These are phyloP conservation scores for Apophysomyces ossiformis DNA, from an alignment of 371 early-diverging fungal species.

Conservation along the genomic window DNA sequence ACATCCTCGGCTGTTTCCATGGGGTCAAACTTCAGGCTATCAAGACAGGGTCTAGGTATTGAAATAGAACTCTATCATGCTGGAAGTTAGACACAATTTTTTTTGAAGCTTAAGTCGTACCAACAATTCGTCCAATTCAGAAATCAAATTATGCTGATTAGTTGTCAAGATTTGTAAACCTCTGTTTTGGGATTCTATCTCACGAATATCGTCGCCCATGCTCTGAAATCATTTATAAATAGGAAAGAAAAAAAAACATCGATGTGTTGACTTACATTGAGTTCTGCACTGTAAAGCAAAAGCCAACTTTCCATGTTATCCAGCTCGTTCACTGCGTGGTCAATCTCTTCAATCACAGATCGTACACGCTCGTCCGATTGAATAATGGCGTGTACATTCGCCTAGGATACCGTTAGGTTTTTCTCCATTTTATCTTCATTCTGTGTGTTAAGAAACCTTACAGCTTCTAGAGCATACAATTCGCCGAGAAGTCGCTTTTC, in stretches of 20 bases:
- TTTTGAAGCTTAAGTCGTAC: conserved; percentile 37
- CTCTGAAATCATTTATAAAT: conserved; percentile 45
- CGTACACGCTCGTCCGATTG: conserved; percentile 89
- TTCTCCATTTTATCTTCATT: conserved; percentile 16
- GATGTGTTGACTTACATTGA: conserved; percentile 66
- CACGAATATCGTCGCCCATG: conserved; percentile 95
- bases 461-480: conserved; percentile 76
- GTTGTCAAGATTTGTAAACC: conserved; percentile 85
- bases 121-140: conserved; percentile 81
- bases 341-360: conserved; percentile 79
- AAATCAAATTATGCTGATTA: conserved; percentile 84
- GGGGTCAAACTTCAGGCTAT: conserved; percentile 79
- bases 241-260: neutral
- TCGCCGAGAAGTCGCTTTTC: conserved; percentile 68
- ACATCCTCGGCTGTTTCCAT: conserved; percentile 82
- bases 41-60: conserved; percentile 44
- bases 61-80: conserved; percentile 37
- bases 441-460: conserved; percentile 24
- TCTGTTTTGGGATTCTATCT: conserved; percentile 92
- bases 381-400: conserved; percentile 92
- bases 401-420: conserved; percentile 41
- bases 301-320: conserved; percentile 88
- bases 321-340: conserved; percentile 78
- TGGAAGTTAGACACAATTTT: neutral
- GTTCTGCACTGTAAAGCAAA: conserved; percentile 80